Base-by-base conservation (phyloP, 2,329 filamentous ascomycete species). In the Raffaelea ambrosiae region DNA sequence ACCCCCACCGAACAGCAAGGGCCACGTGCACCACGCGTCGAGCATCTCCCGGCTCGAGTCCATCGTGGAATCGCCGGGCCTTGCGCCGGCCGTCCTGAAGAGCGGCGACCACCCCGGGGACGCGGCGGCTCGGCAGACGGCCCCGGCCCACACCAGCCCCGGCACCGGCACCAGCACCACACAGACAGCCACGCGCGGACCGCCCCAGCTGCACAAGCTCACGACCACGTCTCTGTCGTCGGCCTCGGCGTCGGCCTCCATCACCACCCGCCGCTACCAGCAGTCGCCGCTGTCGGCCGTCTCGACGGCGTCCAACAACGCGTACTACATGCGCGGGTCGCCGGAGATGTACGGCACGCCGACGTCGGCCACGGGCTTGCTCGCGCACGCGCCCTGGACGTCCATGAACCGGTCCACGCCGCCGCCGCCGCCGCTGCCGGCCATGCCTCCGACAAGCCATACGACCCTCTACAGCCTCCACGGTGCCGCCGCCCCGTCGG, bases 21-120 rank as follows among this genome's bases (percentile, higher is more conserved):
- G n/a, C 11, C n/a, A 39, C 35, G 5, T 38, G 35, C n/a, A 38
- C 35, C 11, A 38, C 35, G 11, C n/a, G 5, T 36, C 31, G 21
- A 44, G 19, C 40, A 21, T 22, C n/a, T 50, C 39, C 36, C 51
- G 35, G 18, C 35, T 38, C 35, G 35, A 38, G 16, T 44, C 51
- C 43, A 53, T 51, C 36, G 52, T 53, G 22, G 59, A 61, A 36
- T 62, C 58, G 33, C 57, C 56, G 39, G 54, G 44, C 40, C 40
- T 46, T 8, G 51, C 55, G 20, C 33, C 43, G 2, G 33, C 36
- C 7, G 7, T 19, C 21, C 5, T 39, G 36, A 10, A 8, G 11
- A 39, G 13, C 36, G 36, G 7, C 7, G 39, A 5, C 35, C 16
- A 19, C 18, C 8, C 18, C 14, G 8, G 7, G 14, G 14, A n/a